These are phyloP conservation scores for Lactarius pseudohatsudake DNA, from an alignment of 768 basidiomycete genomes.

Conservation along the genomic window DNA sequence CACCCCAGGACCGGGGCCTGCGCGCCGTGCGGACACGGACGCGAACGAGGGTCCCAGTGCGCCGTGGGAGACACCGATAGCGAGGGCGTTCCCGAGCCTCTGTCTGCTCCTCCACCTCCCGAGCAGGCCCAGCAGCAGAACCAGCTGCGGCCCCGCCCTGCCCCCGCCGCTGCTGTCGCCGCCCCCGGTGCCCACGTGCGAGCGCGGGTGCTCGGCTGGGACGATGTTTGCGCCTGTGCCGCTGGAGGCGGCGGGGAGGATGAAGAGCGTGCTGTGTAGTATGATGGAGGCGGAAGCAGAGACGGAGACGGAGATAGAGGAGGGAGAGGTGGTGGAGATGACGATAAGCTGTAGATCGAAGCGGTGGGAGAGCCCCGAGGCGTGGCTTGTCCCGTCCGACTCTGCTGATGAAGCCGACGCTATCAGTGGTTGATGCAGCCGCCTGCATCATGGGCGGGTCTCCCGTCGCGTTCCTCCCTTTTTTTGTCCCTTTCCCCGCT, in stretches of 20 bases:
- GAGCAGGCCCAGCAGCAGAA: neutral
- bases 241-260: neutral
- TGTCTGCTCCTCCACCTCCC: neutral
- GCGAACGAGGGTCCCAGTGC: neutral
- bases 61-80: neutral
- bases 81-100: no score
- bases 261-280: neutral
- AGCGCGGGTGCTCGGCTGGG: neutral
- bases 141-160: neutral
- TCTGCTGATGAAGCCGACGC: constrained; percentile 5
- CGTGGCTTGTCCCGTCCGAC: constrained; percentile 25
- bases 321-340: neutral
- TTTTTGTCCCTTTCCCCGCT: neutral
- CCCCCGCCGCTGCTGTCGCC: neutral
- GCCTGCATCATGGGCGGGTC: neutral
- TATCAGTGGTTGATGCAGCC: neutral
- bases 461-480: neutral
- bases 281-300: neutral
- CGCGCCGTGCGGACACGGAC: neutral
- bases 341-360: neutral
- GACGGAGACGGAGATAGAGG: neutral
- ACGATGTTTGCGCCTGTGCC: constrained; percentile 9
- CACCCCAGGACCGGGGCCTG: neutral
- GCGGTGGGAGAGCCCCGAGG: constrained; percentile 21
- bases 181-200: no score